These are phyloP conservation scores for Colletotrichum kahawae DNA, from an alignment of 2,329 filamentous ascomycete genomes.

Conservation along the genomic window DNA sequence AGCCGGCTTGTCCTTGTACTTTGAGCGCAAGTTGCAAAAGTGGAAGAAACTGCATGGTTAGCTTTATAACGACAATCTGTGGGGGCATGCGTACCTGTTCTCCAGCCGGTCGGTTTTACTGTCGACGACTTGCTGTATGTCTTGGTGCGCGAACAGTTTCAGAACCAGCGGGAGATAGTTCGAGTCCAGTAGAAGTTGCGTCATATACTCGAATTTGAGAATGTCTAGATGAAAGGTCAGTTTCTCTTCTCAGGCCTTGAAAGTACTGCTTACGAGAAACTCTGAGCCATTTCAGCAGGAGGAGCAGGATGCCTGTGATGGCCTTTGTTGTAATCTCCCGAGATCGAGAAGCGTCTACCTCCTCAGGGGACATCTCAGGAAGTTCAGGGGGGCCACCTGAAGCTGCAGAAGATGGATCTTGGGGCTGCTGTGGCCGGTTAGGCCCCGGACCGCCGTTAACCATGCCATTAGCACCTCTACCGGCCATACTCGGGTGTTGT, in stretches of 20 bases:
- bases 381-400: constrained; percentile 35
- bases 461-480: constrained; percentile 42
- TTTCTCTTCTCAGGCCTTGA: background rate
- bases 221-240: constrained; percentile 64
- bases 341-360: constrained; percentile 79
- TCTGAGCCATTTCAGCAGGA: constrained; percentile 97
- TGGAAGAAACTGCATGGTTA: constrained; percentile 75
- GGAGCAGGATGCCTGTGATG: constrained; percentile 83
- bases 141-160: constrained; percentile 93
- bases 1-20: constrained; percentile 38
- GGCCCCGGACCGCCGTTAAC: constrained; percentile 43
- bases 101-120: constrained; percentile 84
- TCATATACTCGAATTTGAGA: constrained; percentile 94
- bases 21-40: constrained; percentile 79
- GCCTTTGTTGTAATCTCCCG: constrained; percentile 92
- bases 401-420: constrained; percentile 20
- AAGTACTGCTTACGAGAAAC: constrained; percentile 74
- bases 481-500: constrained; percentile 47
- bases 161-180: constrained; percentile 93
- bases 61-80: constrained; percentile 21
- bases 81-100: constrained; percentile 64
- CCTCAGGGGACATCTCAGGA: constrained; percentile 67
- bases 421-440: constrained; percentile 32
- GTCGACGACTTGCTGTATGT: constrained; percentile 88
- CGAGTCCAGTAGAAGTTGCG: constrained; percentile 89